Base-by-base conservation (phyloP, 192 early-diverging fungal genomes). In the Rhizoclosmatium sp. region DNA sequence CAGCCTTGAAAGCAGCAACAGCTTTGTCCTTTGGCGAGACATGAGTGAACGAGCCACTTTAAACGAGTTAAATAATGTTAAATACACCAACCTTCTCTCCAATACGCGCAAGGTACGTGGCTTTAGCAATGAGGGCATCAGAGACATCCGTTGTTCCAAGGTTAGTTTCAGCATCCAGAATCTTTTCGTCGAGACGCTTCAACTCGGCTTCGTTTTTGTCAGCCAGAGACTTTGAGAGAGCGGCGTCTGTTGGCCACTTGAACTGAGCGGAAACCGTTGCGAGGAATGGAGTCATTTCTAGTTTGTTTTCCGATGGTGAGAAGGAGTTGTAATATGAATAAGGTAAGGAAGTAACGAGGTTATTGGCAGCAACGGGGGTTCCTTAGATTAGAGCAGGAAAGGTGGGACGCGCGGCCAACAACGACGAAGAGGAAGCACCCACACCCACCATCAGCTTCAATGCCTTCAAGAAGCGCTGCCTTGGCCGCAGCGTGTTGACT, bases 241-340 rank as follows among this genome's bases (percentile, higher is more conserved):
- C 69, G 16, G 83, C 75, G 78, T 95, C 94, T 14, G 86, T 59
- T 39, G 90, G 77, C 65, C 91, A 81, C 39, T 84, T 83, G 46
- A 93, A 85, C 80, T 95, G 91, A 48, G 92, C 91, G 16, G 78
- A 82, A 23, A 95, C 76, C 3, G 85, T 48, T 59, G 86, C 75
- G 75, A 93, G 95, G 81, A 91, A 97, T 9, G 96, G 96, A 41
- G 93, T 89, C 96, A 97, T 97, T 74, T 92, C 95, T 97, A 23
- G 3, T 23, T 16, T 44, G 19, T 2, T n/a, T 49, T 47, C 41
- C 7, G 42, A 49, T 40, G 39, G 9, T 31, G 31, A 31, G 31
- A 31, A 31, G 31, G 31, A 31, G 31, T 31, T 31, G 31, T 31
- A 31, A 31, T 31, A 31, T 31, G 31, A 31, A 31, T 31, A 31